Evolutionary conservation across 116 monocot species (phyloP).

Genomic region (Posidonia oceanica): DNA sequence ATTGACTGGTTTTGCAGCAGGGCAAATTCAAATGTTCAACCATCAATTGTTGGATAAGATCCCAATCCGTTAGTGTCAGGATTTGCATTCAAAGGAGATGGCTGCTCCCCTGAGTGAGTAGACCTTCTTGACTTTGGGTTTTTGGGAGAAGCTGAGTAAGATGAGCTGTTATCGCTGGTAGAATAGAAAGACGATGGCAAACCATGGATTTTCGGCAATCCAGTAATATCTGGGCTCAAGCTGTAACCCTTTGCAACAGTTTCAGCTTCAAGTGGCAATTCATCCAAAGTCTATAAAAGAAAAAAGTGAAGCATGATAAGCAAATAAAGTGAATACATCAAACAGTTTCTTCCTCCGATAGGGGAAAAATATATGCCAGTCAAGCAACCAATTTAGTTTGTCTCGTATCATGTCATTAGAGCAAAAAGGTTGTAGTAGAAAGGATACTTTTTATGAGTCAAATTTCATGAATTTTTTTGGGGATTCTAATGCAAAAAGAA

Average conservation of each 20-base stretch:
- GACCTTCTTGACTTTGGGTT: constrained; percentile 46
- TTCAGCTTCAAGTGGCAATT: constrained; percentile 72
- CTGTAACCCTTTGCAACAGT: constrained; percentile 52
- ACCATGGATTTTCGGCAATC: constrained; percentile 48
- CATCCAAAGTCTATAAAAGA: constrained; percentile 51
- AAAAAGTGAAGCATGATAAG: background rate
- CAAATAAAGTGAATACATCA: background rate
- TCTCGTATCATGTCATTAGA: too few relatives aligned
- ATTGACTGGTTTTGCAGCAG: background rate
- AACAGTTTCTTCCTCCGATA: too few relatives aligned
- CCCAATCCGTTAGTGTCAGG: constrained; percentile 42
- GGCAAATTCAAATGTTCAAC: constrained; percentile 1
- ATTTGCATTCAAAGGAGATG: constrained; percentile 17
- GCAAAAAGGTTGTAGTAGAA: too few relatives aligned
- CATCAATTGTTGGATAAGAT: constrained; percentile 32
- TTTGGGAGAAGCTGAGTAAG: constrained; percentile 46
- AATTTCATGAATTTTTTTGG: too few relatives aligned
- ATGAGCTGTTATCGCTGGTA: constrained; percentile 21
- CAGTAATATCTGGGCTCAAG: constrained; percentile 40
- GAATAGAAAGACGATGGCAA: constrained; percentile 51
- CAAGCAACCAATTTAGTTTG: too few relatives aligned
- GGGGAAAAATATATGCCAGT: too few relatives aligned
- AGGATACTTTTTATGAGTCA: too few relatives aligned
- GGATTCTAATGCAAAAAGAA: too few relatives aligned
- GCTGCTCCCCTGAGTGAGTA: constrained; percentile 62